Conservation (phyloP, 2,329 filamentous ascomycete genomes). For the Thelonectria discophora region DNA sequence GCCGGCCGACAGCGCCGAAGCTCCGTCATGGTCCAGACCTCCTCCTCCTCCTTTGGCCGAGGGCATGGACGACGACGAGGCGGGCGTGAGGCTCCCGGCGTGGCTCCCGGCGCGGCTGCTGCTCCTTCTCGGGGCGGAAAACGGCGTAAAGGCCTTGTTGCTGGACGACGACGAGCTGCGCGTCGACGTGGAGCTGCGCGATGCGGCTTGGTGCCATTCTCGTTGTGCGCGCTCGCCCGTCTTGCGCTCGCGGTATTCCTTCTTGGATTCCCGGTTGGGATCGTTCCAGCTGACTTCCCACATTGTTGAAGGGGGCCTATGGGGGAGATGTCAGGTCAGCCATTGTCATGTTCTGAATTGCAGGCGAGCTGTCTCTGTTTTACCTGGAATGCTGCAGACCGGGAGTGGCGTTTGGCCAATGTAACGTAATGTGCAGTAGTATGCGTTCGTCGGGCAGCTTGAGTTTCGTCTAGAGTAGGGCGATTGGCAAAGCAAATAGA, state of each 20-base stretch:
- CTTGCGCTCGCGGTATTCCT: slow-evolving; percentile 34
- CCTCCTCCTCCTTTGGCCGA: background rate
- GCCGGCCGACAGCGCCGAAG: background rate
- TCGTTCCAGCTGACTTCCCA: slow-evolving; percentile 35
- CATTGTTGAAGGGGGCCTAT: slow-evolving; percentile 22
- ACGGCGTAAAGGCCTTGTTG: background rate
- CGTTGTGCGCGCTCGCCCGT: background rate
- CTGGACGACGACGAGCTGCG: background rate
- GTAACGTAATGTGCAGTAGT: background rate
- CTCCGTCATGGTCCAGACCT: background rate
- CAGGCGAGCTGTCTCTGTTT: background rate
- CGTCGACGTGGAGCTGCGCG: background rate
- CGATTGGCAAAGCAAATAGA: too few relatives aligned
- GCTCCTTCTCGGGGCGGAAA: too few relatives aligned
- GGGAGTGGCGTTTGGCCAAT: background rate
- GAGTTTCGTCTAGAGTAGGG: background rate
- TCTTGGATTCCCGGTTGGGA: slow-evolving; percentile 28
- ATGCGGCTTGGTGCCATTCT: background rate
- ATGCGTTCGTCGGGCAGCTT: background rate
- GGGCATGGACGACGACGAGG: background rate
- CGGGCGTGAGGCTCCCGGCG: background rate
- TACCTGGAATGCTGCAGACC: background rate
- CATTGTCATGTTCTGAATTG: background rate
- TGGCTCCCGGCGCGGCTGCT: background rate
- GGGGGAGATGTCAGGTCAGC: background rate